Base-by-base conservation (phyloP, 1,139 yeast species). In the Blastobotrys raffinosifermentans region DNA sequence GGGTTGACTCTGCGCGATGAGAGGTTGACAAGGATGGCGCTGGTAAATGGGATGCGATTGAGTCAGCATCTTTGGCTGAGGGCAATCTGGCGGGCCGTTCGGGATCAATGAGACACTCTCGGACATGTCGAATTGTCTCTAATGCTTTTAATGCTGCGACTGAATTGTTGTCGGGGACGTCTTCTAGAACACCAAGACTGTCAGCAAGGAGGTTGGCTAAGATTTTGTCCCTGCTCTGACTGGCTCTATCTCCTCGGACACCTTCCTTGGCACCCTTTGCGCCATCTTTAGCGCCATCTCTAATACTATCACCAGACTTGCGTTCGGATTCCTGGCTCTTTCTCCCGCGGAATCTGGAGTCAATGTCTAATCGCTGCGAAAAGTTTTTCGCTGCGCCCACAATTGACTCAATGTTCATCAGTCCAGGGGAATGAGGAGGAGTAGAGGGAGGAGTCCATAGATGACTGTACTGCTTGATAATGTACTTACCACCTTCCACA, bases 401-500 rank as follows among this genome's bases (percentile, higher is more conserved):
- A 2, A 51, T n/a, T 10, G 51, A 38, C 8, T 50, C 54, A n/a
- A 49, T 23, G 23, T 45, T 45, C n/a, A n/a, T n/a, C 19, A 49
- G 34, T 34, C 47, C 32, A 5, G 46, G 35, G 1, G 48, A 38
- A 6, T 36, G 37, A 17, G 40, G 38, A n/a, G 45, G 40, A 4
- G 44, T 33, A 6, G 29, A 26, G 10, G 35, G 16, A 13, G 33
- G 33, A 14, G 35, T 29, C 41, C 39, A 37, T 8, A 33, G 23
- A 10, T 23, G 37, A 13, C 17, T 35, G 38, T 51, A 57, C 37
- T 57, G 58, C 21, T 43, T 43, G n/a, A 47, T 43, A 10, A 58
- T 48, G 14, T 51, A 44, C 23, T 44, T 40, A 1, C 61, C 63
- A 2, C 60, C 61, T 6, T 49, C 54, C 4, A 46, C 38, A 2